Conservation (phyloP, 441 rosid species). For the Mallotus japonicus region DNA sequence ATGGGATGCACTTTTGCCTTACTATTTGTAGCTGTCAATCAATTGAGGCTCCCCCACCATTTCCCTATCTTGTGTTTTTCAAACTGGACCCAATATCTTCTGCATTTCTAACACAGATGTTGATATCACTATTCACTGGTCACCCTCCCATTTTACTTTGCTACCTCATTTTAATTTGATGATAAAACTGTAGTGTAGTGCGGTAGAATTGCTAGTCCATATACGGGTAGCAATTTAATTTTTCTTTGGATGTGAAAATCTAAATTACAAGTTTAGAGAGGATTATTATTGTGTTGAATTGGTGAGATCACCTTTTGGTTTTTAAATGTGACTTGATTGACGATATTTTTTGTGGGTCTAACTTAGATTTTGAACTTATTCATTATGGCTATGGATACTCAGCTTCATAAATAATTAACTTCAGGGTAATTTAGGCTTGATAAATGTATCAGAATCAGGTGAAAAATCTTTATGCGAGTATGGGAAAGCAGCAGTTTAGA, state of each 20-base stretch:
- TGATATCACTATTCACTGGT: neutral
- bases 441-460: no score
- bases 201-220: neutral
- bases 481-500: neutral
- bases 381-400: neutral
- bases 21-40: conserved; percentile 32
- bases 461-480: neutral
- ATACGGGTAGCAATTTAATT: neutral
- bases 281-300: neutral
- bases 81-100: conserved; percentile 29
- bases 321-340: conserved; percentile 17
- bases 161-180: neutral
- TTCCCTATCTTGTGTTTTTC: conserved; percentile 20
- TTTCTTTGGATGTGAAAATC: neutral
- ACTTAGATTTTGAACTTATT: neutral
- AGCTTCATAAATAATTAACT: neutral
- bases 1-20: conserved; percentile 30
- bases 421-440: neutral
- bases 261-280: neutral
- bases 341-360: conserved; percentile 15
- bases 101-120: neutral
- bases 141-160: neutral
- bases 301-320: conserved; percentile 12
- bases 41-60: conserved; percentile 26
- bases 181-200: neutral